Percentiles rank a stretch among this genome's conserved stretches.
Evolutionary conservation across 1,284 basidiomycete species (phyloP).

Genomic region (Boletus sp.): DNA sequence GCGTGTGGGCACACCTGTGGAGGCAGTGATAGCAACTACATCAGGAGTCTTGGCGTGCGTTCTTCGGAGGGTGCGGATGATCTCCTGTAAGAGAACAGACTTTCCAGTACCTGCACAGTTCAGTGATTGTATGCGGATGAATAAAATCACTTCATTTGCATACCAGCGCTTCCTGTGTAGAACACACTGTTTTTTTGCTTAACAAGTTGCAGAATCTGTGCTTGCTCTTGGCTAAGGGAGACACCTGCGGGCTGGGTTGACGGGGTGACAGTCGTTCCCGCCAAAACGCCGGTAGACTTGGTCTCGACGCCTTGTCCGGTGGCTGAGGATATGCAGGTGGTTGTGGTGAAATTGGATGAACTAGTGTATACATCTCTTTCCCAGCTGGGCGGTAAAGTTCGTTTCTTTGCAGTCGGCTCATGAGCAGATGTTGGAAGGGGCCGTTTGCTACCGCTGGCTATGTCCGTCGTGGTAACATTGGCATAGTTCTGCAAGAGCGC

Average conservation of each 20-base stretch:
- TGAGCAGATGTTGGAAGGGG: conserved; percentile 34
- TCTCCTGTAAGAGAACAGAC: conserved; percentile 84
- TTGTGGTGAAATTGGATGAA: conserved; percentile 27
- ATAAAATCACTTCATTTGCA: conserved; percentile 32
- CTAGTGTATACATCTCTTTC: conserved; percentile 29
- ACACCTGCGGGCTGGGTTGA: conserved; percentile 42
- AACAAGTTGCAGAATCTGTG: conserved; percentile 75
- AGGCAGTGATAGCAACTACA: conserved; percentile 82
- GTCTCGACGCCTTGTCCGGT: conserved; percentile 3
- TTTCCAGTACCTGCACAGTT: conserved; percentile 76
- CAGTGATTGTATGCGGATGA: conserved; percentile 10
- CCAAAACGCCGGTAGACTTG: conserved; percentile 10
- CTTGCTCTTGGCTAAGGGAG: conserved; percentile 80
- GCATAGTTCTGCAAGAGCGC: conserved; percentile 17
- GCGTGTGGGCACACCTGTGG: conserved; percentile 55
- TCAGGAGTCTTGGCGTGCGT: conserved; percentile 46
- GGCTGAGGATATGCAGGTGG: conserved; percentile 10
- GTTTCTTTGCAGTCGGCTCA: conserved; percentile 46
- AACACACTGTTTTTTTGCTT: conserved; percentile 78
- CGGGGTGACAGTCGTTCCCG: conserved; percentile 9
- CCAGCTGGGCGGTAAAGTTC: conserved; percentile 53
- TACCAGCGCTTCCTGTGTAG: conserved; percentile 95
- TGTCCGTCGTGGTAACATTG: conserved; percentile 30
- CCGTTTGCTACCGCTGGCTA: conserved; percentile 44
- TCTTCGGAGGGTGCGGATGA: conserved; percentile 60